phyloP scores from a whole-genome alignment of 1,284 basidiomycete species.

The Ceratobasidium sp. region DNA sequence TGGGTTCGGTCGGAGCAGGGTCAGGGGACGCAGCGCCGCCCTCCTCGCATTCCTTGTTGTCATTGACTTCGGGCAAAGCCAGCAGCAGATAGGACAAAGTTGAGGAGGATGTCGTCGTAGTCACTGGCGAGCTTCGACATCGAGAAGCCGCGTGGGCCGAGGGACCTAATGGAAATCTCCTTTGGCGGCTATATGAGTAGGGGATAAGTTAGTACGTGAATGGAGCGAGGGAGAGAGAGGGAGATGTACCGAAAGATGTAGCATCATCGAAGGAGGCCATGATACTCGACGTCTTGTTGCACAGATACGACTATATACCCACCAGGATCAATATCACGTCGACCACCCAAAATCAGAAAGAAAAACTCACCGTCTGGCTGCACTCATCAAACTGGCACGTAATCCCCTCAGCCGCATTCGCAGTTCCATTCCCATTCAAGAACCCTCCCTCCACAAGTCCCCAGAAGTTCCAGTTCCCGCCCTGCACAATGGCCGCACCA shows the following conservation, averaged over 20 bases:
- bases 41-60: background rate
- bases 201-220: background rate
- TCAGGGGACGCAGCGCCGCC: background rate
- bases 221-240: background rate
- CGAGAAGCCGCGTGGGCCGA: slow-evolving; percentile 71
- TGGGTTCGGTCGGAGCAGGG: background rate
- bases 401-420: slow-evolving; percentile 62
- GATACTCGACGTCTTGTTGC: slow-evolving; percentile 65
- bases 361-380: slow-evolving; percentile 72
- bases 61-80: slow-evolving; percentile 49
- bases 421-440: slow-evolving; percentile 65
- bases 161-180: slow-evolving; percentile 69
- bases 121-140: slow-evolving; percentile 77
- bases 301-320: slow-evolving; percentile 70
- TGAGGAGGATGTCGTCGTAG: slow-evolving; percentile 67
- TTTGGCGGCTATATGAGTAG: slow-evolving; percentile 63
- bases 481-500: slow-evolving; percentile 61
- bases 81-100: slow-evolving; percentile 63
- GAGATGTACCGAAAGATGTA: slow-evolving; percentile 61
- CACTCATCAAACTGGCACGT: slow-evolving; percentile 70
- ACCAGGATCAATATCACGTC: slow-evolving; percentile 16
- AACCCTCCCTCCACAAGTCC: slow-evolving; percentile 69
- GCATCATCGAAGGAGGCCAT: slow-evolving; percentile 75
- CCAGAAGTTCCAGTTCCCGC: slow-evolving; percentile 72
- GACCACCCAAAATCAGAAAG: background rate